Evolutionary conservation across 441 rosid species (phyloP), one percentile per base, ranked within the genome.

Genomic region (Codiaeum variegatum): DNA sequence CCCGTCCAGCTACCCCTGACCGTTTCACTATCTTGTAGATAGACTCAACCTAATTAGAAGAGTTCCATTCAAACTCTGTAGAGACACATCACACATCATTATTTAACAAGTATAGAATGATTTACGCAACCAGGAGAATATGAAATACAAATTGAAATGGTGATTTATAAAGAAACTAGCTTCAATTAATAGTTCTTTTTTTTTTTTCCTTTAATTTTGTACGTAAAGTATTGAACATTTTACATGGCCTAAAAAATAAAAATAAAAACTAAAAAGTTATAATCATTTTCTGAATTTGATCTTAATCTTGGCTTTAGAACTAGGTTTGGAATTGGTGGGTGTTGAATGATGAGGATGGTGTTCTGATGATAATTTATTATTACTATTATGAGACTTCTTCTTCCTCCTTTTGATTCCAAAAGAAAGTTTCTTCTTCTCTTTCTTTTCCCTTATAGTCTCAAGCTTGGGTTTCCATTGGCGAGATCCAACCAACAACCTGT

Each of bases 381-480:
- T n/a, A n/a, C n/a, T n/a, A n/a, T 67, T 56, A 62, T 73, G n/a
- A n/a, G n/a, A n/a, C n/a, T n/a, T n/a, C n/a, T n/a, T 82, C 77
- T 76, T 84, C 74, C 76, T 81, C 36, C 79, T 84, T 81, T 75
- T 85, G 78, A 81, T 83, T 47, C 91, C 88, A 73, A 88, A 73
- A 8, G 79, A 76, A 75, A 81, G 49, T 66, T 69, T 85, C 62
- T 76, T 78, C 86, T 76, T 87, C 78, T 77, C 77, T 3, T 60
- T 81, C 81, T 93, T 40, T 40, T 40, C 98, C 29, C 31, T 82
- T 23, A 93, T 90, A 0, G 94, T 86, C 76, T 91, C 98, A 32
- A 93, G 85, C 89, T 88, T 88, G 0, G 98, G 98, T 63, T 90
- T 86, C 98, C 98, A 93, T 52, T 70, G 85, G 12, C 90, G 79